Percentiles rank a stretch among this genome's conserved stretches.
phyloP scores from a whole-genome alignment of 2,329 filamentous ascomycete genomes.

The Helotiales sp. region DNA sequence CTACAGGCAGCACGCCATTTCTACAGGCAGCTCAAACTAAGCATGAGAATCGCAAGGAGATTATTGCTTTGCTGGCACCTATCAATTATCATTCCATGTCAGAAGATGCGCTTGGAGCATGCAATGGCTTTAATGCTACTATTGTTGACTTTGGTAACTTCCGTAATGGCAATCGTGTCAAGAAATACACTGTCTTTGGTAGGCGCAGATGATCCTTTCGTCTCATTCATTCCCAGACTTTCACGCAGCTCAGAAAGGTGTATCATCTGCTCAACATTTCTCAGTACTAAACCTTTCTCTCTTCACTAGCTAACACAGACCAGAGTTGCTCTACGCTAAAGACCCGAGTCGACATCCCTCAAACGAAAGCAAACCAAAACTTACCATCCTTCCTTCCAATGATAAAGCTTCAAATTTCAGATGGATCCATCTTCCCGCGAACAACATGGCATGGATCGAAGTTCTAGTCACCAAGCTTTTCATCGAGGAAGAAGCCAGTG shows the following conservation, averaged over 20 bases:
- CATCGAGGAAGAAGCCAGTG: slow-evolving; percentile 28
- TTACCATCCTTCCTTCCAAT: slow-evolving; percentile 22
- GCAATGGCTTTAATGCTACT: slow-evolving; percentile 29
- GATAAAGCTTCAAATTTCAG: slow-evolving; percentile 27
- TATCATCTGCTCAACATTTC: too few species aligned
- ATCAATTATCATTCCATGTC: slow-evolving; percentile 25
- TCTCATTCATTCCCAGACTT: not conserved
- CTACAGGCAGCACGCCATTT: slow-evolving; percentile 30
- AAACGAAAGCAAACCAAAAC: slow-evolving; percentile 25
- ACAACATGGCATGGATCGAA: slow-evolving; percentile 33
- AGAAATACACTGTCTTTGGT: slow-evolving; percentile 20
- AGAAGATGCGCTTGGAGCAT: slow-evolving; percentile 29
- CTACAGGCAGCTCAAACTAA: slow-evolving; percentile 27
- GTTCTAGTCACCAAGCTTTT: slow-evolving; percentile 28
- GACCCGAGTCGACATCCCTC: too few species aligned
- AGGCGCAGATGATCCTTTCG: not conserved
- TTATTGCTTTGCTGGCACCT: slow-evolving; percentile 27
- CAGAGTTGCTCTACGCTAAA: slow-evolving; percentile 26
- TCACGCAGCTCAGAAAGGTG: too few species aligned
- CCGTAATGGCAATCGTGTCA: slow-evolving; percentile 22
- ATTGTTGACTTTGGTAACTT: slow-evolving; percentile 29
- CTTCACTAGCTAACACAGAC: not conserved
- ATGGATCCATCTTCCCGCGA: slow-evolving; percentile 31
- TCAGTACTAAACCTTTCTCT: too few species aligned
- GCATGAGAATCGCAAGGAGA: slow-evolving; percentile 25